These are phyloP conservation scores for Lentinula raphanica DNA, from an alignment of 768 basidiomycete genomes.

Conservation along the genomic window DNA sequence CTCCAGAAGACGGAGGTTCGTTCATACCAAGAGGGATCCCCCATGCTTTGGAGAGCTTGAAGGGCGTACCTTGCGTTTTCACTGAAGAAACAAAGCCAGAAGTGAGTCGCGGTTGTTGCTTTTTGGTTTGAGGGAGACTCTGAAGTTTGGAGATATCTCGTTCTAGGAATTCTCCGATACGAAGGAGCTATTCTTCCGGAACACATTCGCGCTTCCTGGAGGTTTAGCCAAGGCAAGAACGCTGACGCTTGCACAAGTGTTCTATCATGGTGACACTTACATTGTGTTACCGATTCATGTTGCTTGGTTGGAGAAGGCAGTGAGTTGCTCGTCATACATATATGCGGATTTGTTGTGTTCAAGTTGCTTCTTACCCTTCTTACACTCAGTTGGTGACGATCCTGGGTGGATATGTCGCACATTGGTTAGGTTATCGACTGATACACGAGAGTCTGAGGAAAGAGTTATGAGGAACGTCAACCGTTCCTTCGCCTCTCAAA, in stretches of 20 bases:
- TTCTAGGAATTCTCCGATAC: not conserved
- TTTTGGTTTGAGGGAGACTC: too few species aligned
- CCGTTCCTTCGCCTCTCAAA: too few species aligned
- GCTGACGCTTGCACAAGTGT: slow-evolving; percentile 6
- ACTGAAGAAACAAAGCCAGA: not conserved
- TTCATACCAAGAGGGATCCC: slow-evolving; percentile 22
- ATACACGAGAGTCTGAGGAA: not conserved
- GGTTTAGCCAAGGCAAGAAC: not conserved
- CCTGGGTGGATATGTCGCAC: not conserved
- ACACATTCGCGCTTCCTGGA: not conserved
- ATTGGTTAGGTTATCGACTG: not conserved
- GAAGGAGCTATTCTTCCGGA: slow-evolving; percentile 5
- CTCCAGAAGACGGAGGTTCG: slow-evolving; percentile 26
- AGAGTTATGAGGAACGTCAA: not conserved
- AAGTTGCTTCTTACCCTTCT: not conserved
- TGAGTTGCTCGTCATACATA: too few species aligned
- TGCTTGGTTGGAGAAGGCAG: slow-evolving; percentile 4
- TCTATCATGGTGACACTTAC: not conserved
- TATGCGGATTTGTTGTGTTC: not conserved
- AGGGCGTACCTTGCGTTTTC: slow-evolving; percentile 21
- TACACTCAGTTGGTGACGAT: not conserved
- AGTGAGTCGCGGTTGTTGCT: not conserved
- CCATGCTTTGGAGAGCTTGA: slow-evolving; percentile 21
- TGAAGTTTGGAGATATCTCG: too few species aligned
- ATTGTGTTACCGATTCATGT: not conserved